Conservation (phyloP, 805 yeast species). For the Saturnispora bothae region DNA sequence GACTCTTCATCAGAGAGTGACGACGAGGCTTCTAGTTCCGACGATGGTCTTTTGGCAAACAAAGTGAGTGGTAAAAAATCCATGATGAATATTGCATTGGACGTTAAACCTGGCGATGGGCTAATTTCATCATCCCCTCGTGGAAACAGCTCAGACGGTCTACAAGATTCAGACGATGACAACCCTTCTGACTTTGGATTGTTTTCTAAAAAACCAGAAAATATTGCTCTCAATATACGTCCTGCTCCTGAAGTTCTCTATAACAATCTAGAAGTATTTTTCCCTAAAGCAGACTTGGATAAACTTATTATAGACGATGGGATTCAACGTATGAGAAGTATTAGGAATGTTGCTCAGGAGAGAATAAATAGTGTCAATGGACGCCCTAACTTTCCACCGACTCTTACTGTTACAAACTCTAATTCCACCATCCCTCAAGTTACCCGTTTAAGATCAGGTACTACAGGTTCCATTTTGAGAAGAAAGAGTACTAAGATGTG, state of each 20-base stretch:
- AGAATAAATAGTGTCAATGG: no score
- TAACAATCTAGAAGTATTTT: conserved; percentile 81
- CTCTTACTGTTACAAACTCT: conserved; percentile 4
- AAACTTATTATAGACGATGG: conserved; percentile 71
- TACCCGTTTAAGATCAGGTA: conserved; percentile 6
- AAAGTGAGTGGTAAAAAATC: neutral
- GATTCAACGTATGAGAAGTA: conserved; percentile 67
- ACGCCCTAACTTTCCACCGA: conserved; percentile 25
- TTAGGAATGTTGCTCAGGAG: conserved; percentile 86
- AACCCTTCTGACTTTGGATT: conserved; percentile 10
- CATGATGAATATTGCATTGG: neutral
- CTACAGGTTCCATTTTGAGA: conserved; percentile 34
- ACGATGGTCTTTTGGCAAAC: conserved; percentile 39
- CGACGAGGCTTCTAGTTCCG: conserved; percentile 9
- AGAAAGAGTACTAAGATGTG: conserved; percentile 90
- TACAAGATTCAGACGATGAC: no score
- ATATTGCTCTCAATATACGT: conserved; percentile 55
- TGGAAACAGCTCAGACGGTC: no score
- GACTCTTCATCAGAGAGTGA: conserved; percentile 21
- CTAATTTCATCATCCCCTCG: no score
- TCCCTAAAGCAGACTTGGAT: conserved; percentile 88
- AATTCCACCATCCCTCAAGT: neutral
- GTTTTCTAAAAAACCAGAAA: conserved; percentile 64
- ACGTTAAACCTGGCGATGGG: no score
- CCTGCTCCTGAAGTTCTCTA: conserved; percentile 94